Percentiles rank a stretch among this genome's conserved stretches.
phyloP scores from a whole-genome alignment of 345 rosid species.

The sweet orange (Citrus sinensis) region DVS_A1.0 CM039169.1:27001001-27001500 shows the following conservation, averaged over 20 bases:
- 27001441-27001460: not conserved
- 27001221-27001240: not conserved
- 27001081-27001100: not conserved
- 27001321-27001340: not conserved
- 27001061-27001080: not conserved
- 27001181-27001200: not conserved
- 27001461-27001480: not conserved
- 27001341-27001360: not conserved
- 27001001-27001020: not conserved
- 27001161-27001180: not conserved
- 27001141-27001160: not conserved
- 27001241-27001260: not conserved
- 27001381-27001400: not conserved
- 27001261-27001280: not conserved
- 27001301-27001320: not conserved
- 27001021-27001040: not conserved
- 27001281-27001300: not conserved
- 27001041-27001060: not conserved
- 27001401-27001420: not conserved
- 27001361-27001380: not conserved
- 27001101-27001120: not conserved
- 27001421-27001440: not conserved
- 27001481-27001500: not conserved
- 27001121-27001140: not conserved
- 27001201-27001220: not conserved